phyloP scores from a whole-genome alignment of 1,284 basidiomycete genomes.

The Ceratobasidium sp. region DNA sequence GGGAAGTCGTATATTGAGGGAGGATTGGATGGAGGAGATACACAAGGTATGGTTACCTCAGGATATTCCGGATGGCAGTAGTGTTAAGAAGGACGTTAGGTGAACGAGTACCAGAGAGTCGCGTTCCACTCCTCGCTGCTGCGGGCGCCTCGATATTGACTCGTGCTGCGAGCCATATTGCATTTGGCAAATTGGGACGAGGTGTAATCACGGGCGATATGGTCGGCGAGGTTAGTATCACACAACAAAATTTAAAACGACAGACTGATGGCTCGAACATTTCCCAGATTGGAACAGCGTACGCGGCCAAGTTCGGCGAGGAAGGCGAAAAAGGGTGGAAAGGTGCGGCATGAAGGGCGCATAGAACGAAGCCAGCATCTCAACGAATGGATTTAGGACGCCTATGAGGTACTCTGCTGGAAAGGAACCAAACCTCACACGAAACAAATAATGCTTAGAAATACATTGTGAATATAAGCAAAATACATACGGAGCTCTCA shows the following conservation, averaged over 20 bases:
- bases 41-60: conserved; percentile 50
- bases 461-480: conserved; percentile 36
- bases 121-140: conserved; percentile 87
- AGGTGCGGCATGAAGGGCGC: conserved; percentile 36
- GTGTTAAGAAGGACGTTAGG: too few species aligned
- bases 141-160: conserved; percentile 92
- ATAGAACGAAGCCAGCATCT: background rate
- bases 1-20: conserved; percentile 91
- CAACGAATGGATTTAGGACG: background rate
- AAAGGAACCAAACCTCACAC: background rate
- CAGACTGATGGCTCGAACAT: background rate
- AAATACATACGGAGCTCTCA: conserved; percentile 34
- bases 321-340: conserved; percentile 49
- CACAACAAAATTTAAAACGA: too few species aligned
- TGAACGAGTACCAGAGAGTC: conserved; percentile 66
- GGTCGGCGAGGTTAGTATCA: conserved; percentile 66
- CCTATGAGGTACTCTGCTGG: background rate
- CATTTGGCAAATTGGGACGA: conserved; percentile 82
- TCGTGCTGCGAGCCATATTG: conserved; percentile 80
- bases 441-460: conserved; percentile 16
- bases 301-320: conserved; percentile 77
- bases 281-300: conserved; percentile 75
- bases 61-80: background rate
- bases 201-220: conserved; percentile 93
- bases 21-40: conserved; percentile 68